Conservation (phyloP, 805 yeast genomes). For the Millerozyma acaciae region DNA sequence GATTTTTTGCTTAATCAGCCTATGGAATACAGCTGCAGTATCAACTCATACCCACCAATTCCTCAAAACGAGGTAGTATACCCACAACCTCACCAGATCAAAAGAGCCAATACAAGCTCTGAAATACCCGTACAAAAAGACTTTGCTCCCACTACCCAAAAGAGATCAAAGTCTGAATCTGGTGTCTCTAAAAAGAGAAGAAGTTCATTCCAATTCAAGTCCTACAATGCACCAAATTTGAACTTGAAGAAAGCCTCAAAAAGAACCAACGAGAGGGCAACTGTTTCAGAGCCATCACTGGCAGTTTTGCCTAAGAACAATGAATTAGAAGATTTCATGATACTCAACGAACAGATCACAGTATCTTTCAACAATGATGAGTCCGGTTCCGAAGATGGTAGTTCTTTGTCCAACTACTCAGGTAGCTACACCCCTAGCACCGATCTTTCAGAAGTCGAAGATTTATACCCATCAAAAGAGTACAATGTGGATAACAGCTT, state of each 20-base stretch:
- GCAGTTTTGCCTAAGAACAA: neutral
- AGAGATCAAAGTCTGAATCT: slow-evolving; percentile 26
- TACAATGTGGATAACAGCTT: slow-evolving; percentile 13
- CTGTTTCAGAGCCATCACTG: slow-evolving; percentile 19
- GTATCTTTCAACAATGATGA: slow-evolving; percentile 9
- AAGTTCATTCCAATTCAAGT: slow-evolving; percentile 21
- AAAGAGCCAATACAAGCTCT: neutral
- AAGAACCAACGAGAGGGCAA: slow-evolving; percentile 17
- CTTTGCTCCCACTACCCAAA: slow-evolving; percentile 10
- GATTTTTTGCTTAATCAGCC: no score
- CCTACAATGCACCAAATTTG: slow-evolving; percentile 25
- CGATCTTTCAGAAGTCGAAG: slow-evolving; percentile 20
- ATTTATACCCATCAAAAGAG: slow-evolving; percentile 9
- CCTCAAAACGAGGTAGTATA: neutral
- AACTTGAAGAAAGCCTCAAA: slow-evolving; percentile 13
- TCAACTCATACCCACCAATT: neutral
- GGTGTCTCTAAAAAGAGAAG: slow-evolving; percentile 10
- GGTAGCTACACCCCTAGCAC: slow-evolving; percentile 19
- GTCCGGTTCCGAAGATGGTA: slow-evolving; percentile 5
- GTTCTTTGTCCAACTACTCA: slow-evolving; percentile 1
- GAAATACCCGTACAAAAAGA: neutral
- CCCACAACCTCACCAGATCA: neutral
- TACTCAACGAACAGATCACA: slow-evolving; percentile 21
- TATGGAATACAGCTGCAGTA: neutral
- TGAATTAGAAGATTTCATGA: slow-evolving; percentile 27